phyloP scores from a whole-genome alignment of 2,329 filamentous ascomycete species.

The Penicillium sclerotigenum region DNA sequence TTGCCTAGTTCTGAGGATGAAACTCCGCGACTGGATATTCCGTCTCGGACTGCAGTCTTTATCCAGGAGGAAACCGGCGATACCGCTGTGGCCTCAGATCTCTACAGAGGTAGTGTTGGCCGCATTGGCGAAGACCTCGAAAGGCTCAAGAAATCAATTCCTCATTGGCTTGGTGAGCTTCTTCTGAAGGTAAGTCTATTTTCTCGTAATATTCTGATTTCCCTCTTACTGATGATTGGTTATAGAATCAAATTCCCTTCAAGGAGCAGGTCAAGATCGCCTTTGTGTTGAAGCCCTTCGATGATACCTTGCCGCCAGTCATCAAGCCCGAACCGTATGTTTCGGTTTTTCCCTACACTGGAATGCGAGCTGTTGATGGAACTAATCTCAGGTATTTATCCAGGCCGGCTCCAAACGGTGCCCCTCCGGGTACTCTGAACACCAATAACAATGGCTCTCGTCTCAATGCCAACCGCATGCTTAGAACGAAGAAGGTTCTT shows the following conservation, averaged over 20 bases:
- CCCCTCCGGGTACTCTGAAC: conserved; percentile 14
- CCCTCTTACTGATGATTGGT: not conserved
- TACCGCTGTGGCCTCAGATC: conserved; percentile 68
- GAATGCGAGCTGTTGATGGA: not conserved
- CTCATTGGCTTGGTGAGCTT: conserved; percentile 89
- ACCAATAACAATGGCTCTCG: conserved; percentile 65
- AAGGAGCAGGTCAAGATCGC: conserved; percentile 98
- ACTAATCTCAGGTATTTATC: not conserved
- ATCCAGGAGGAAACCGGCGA: conserved; percentile 65
- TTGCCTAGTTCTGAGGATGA: conserved; percentile 45
- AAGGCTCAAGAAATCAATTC: conserved; percentile 77
- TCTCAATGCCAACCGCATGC: conserved; percentile 94
- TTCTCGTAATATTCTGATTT: not conserved
- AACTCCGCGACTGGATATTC: conserved; percentile 45
- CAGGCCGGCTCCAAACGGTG: conserved; percentile 24
- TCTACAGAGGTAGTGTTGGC: conserved; percentile 86
- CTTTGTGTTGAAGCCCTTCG: conserved; percentile 81
- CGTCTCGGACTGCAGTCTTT: conserved; percentile 55
- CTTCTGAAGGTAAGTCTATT: conserved; percentile 61
- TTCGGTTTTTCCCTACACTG: not conserved
- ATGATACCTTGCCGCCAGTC: conserved; percentile 71
- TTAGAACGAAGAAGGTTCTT: conserved; percentile 90
- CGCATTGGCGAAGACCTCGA: conserved; percentile 74
- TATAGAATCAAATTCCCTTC: conserved; percentile 69
- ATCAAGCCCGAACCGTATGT: conserved; percentile 66